Evolutionary conservation across 495 filamentous ascomycete species (phyloP).

Genomic region (Chlorociboria aeruginascens): DNA sequence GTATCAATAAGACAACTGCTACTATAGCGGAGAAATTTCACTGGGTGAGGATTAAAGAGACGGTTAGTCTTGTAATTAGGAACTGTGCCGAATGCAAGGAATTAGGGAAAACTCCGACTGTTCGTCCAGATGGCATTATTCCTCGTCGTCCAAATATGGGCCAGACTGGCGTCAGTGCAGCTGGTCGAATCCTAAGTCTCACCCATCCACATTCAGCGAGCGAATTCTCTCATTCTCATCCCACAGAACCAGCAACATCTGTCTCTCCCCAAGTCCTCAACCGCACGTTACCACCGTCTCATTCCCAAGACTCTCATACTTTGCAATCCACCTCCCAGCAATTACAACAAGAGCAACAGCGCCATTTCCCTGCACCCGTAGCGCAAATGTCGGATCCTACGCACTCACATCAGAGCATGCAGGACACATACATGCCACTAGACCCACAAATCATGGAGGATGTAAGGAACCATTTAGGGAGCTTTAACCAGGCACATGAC

Average conservation of each 20-base stretch:
- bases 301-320: not conserved
- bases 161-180: constrained; percentile 12
- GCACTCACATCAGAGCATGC: constrained; percentile 6
- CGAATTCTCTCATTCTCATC: not conserved
- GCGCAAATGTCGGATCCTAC: constrained; percentile 2
- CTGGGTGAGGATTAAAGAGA: constrained; percentile 99
- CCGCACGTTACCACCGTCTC: constrained; percentile 9
- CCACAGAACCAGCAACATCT: constrained; percentile 10
- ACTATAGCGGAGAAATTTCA: constrained; percentile 89
- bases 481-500: constrained; percentile 1
- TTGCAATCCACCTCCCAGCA: not conserved
- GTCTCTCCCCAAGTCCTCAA: constrained; percentile 19
- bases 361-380: constrained; percentile 1
- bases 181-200: constrained; percentile 11
- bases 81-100: constrained; percentile 90
- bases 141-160: not conserved
- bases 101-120: constrained; percentile 45
- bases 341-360: not conserved
- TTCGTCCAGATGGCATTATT: constrained; percentile 18
- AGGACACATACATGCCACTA: constrained; percentile 16
- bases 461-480: constrained; percentile 10
- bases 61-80: constrained; percentile 85
- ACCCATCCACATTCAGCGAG: not conserved
- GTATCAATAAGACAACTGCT: constrained; percentile 97
- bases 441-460: constrained; percentile 21